Evolutionary conservation across 1,284 basidiomycete genomes (phyloP).

Genomic region (Tilletia indica): DNA sequence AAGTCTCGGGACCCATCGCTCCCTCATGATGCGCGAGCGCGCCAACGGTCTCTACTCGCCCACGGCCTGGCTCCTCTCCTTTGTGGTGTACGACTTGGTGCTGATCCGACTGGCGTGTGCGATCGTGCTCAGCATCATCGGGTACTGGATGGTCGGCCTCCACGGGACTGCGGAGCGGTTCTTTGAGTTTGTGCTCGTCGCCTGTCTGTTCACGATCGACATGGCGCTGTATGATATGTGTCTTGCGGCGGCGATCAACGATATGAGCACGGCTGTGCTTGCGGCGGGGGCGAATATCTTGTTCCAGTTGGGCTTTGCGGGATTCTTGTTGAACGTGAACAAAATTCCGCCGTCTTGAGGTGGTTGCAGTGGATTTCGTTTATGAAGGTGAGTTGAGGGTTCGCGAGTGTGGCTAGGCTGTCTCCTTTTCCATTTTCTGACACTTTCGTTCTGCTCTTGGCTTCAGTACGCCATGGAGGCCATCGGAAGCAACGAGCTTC

Average conservation of each 20-base stretch:
- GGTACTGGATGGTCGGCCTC: conserved; percentile 46
- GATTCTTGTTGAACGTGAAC: conserved; percentile 43
- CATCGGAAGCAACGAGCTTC: conserved; percentile 36
- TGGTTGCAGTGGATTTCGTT: conserved; percentile 44
- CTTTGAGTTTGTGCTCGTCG: conserved; percentile 45
- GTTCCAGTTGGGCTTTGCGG: conserved; percentile 45
- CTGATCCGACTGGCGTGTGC: conserved; percentile 36
- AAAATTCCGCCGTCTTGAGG: conserved; percentile 32
- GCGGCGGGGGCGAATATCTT: conserved; percentile 35
- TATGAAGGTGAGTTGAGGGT: conserved; percentile 26
- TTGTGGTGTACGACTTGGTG: conserved; percentile 36
- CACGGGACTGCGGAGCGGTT: conserved; percentile 25
- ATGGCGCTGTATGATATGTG: conserved; percentile 41
- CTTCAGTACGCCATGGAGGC: conserved; percentile 46
- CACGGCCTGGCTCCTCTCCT: conserved; percentile 36
- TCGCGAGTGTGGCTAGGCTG: neutral
- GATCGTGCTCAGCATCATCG: conserved; percentile 30
- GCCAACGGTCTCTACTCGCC: conserved; percentile 39
- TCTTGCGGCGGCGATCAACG: conserved; percentile 34
- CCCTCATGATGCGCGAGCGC: conserved; percentile 45
- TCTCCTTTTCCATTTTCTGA: neutral
- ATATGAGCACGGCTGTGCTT: conserved; percentile 37
- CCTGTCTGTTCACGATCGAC: conserved; percentile 33
- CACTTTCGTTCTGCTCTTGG: too few relatives aligned
- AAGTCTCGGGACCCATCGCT: conserved; percentile 27